Base-by-base conservation (phyloP, 306 rosid genomes). In the Vigna mungo region DNA sequence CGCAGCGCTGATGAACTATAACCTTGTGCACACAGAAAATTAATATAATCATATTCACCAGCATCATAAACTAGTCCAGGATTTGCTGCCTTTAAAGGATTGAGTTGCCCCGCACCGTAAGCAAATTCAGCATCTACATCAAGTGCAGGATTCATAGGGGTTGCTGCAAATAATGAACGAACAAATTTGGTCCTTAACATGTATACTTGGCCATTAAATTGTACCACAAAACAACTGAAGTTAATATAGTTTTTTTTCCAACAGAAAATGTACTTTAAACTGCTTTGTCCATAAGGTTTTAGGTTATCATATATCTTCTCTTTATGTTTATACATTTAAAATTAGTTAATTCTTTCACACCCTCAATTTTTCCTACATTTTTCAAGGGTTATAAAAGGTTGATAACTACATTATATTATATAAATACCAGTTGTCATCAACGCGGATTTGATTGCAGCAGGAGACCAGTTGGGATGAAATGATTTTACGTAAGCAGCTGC, bases 401-500 rank as follows among this genome's bases (percentile, higher is more conserved):
- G 25, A 23, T 23, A 23, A 23, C 25, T 23, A 23, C 25, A 23
- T 23, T 23, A 23, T 3, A 30, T 3, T 3, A 30, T 30, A 30
- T 4, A 4, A 30, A 30, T 4, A 63, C 69, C 69, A n/a, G 69
- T 63, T 9, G 69, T 63, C 69, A 63, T 63, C 39, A 63, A 10
- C 2, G 69, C 49, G 0, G 69, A 63, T 63, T 63, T 63, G 2
- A 63, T 9, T 4, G 11, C 16, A n/a, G 69, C 69, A 4, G 69
- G 69, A 8, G 69, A 63, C 69, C 69, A 63, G 20, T n/a, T 0
- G 2, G 69, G 27, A 63, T 63, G 27, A 36, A 63, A 63, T 36
- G 48, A 63, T 63, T 63, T 63, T 27, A 63, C 5, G 6, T 63
- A 53, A 41, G 81, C 46, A 16, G 68, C 68, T 15, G 46, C 46